Evolutionary conservation across 495 filamentous ascomycete species (phyloP), one percentile per base, ranked within the genome.

Genomic region (Bombardia bombarda): DNA sequence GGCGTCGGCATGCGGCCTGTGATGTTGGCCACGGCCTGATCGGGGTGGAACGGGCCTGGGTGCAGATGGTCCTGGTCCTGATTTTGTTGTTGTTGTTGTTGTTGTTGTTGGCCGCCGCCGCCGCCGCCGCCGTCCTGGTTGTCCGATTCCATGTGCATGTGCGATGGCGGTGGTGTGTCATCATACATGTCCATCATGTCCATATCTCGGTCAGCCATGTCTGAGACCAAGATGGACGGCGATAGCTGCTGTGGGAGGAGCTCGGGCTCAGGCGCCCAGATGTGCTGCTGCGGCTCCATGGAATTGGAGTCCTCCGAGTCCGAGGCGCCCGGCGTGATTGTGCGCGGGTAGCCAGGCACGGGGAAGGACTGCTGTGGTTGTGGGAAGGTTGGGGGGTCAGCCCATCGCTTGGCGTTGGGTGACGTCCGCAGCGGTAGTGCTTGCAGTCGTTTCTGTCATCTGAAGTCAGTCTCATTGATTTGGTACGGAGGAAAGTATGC

Each of bases 1-100:
- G 77, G 75, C 3, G 77, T 78, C 18, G 72, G 73, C 50, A 77
- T 70, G 33, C 68, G 62, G 42, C 64, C 64, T 21, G 53, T 51
- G 12, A 62, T 51, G 44, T 45, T 64, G 8, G 60, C 43, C 2
- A 43, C 49, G 24, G 47, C 17, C n/a, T 26, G 36, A 28, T 63
- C 57, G 22, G 49, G 38, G 35, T 52, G 53, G 20, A 49, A 46
- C 8, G 49, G 35, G 22, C 56, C 65, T 7, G 61, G 60, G 7
- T 62, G 62, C 22, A 66, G 47, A 36, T 62, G 36, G 17, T 53
- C 41, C 7, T 51, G 45, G 28, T 37, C 33, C 12, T 47, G 37
- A 20, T 25, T 8, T 23, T 31, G 40, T 14, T 32, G 31, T 32
- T 61, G 37, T 14, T 53, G 40, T 6, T 48, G 45, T 24, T 38